Base-by-base conservation (phyloP, 2,329 filamentous ascomycete species). In the Pseudogymnoascus sp. region DNA sequence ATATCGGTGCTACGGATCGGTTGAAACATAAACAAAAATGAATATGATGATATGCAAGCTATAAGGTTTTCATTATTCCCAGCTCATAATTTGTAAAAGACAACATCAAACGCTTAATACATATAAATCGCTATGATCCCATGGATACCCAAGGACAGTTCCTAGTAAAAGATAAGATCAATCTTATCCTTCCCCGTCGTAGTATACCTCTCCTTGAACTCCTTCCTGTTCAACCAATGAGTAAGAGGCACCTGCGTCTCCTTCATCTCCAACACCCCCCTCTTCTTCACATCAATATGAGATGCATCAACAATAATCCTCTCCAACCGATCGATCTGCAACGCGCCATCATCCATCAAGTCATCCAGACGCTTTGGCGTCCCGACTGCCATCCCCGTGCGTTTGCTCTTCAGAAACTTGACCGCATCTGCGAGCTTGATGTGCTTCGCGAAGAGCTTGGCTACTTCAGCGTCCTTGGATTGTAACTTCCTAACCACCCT, bases 401-500 rank as follows among this genome's bases (percentile, higher is more conserved):
- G 86, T 66, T 76, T 79, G 60, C 76, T 80, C 69, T 88, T 81
- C 41, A 96, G 83, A 70, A 89, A 89, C 62, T 87, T 80, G 59
- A 92, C 84, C 34, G 92, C 89, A 68, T 97, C 93, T 60, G 90
- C 84, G 9, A 99, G 75, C 76, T 99, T 99, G 78, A 99, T 96
- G 73, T 99, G 94, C 74, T 99, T 99, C 32, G 94, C 93, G 74
- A 99, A 99, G 71, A 99, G 78, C 74, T 99, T 99, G 2, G 90
- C 89, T 1, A 99, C 86, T 50, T 84, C 81, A 58, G 82, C 85
- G 7, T 90, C 85, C 72, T 94, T 91, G 59, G 81, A 86, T 71
- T 92, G 89, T 68, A 94, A 93, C 65, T 86, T 85, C 57, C 91
- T 83, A 65, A 96, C 77, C 2, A 85, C 81, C 68, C 89, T 83